Evolutionary conservation across 140 eudicot genomes (phyloP), one percentile per base, ranked within the genome.

Genomic region (Oenanthe javanica): DNA sequence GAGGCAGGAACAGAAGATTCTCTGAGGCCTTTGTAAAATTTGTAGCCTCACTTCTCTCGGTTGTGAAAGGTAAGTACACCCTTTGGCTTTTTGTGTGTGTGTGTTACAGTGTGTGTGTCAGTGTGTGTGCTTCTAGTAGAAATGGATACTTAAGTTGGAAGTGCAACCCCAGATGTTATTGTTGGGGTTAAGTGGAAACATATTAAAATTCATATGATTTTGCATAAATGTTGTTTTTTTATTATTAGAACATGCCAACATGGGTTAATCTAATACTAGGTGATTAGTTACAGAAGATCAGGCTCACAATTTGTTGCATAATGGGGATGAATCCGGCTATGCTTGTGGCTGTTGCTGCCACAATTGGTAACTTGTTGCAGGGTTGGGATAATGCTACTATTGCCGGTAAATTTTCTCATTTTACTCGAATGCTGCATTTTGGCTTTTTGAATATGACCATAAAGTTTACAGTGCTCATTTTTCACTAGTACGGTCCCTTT

Each of bases 341-440:
- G 77, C 85, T 77, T 42, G 94, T 92, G 46, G 98, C 98, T 9
- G 42, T 92, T 82, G 90, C 94, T 71, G 97, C 98, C 9, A 87
- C 98, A 66, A 87, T 92, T 67, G 98, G 98, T 80, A 94, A 94
- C 90, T 18, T 94, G 86, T 83, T 92, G 84, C 98, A 94, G 83
- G 98, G 98, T 87, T 94, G 98, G 98, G 98, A 94, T 84, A 89
- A 90, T 83, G 97, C 97, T 52, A 90, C 96, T 23, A 94, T 94
- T 46, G 97, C 98, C 75, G 98, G 98, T 93, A 82, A 75, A 64
- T 77, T 55, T 55, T 55, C 23, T 18, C 1, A 5, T 5, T 55
- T 18, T 19, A 18, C 25, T 55, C 25, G 0, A 55, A 0, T 55
- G 64, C 25, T 55, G 64, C 64, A 55, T 1, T 55, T 18, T 18